These are phyloP conservation scores for Hanseniaspora lachancei DNA, from an alignment of 805 yeast genomes.

Conservation along the genomic window DNA sequence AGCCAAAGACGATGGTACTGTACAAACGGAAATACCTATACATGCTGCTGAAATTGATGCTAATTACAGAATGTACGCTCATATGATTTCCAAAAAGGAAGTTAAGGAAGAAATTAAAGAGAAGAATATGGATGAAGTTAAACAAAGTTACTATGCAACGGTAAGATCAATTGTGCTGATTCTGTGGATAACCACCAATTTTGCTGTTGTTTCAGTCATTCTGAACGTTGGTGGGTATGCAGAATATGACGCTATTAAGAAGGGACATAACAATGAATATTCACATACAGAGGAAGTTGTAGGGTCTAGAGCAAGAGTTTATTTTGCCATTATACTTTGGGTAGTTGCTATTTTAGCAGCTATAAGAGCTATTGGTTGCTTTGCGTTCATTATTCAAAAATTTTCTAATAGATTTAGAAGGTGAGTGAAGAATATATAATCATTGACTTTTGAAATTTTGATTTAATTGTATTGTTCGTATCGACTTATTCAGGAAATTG, in stretches of 20 bases:
- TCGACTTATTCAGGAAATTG: too few relatives aligned
- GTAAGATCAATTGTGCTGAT: slow-evolving; percentile 81
- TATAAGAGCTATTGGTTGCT: slow-evolving; percentile 67
- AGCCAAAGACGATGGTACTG: slow-evolving; percentile 49
- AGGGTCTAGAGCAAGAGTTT: slow-evolving; percentile 42
- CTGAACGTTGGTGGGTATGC: slow-evolving; percentile 71
- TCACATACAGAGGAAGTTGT: slow-evolving; percentile 19
- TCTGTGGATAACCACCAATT: slow-evolving; percentile 78
- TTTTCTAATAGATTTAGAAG: slow-evolving; percentile 13
- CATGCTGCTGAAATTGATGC: slow-evolving; percentile 64
- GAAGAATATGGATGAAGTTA: slow-evolving; percentile 36
- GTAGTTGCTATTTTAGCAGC: slow-evolving; percentile 82
- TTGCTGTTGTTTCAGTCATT: slow-evolving; percentile 68
- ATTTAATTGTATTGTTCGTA: background rate
- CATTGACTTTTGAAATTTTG: background rate
- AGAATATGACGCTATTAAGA: slow-evolving; percentile 26
- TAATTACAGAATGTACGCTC: slow-evolving; percentile 52
- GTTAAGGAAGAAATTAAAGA: slow-evolving; percentile 29
- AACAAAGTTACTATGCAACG: slow-evolving; percentile 77
- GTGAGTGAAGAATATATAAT: background rate
- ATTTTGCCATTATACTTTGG: slow-evolving; percentile 80
- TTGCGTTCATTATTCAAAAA: slow-evolving; percentile 38
- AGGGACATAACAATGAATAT: slow-evolving; percentile 13
- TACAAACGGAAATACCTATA: slow-evolving; percentile 63
- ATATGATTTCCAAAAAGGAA: slow-evolving; percentile 35